Percentiles rank a stretch among this genome's conserved stretches.
Conservation (phyloP, 129 eudicot genomes). For the Deinandra increscens region DNA sequence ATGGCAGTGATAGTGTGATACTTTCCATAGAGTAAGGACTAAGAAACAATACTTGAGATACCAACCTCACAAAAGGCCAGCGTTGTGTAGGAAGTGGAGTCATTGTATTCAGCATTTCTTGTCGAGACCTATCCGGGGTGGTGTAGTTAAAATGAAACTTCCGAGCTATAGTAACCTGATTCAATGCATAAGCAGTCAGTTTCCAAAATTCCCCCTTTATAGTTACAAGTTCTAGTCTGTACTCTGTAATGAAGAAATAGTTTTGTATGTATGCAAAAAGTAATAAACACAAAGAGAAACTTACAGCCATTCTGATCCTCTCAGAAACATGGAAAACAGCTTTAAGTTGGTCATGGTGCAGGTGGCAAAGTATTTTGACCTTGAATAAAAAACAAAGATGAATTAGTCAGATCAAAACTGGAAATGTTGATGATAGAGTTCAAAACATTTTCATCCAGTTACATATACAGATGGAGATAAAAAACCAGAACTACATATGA, state of each 20-base stretch:
- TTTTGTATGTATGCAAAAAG: slow-evolving; percentile 7
- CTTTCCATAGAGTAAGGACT: neutral
- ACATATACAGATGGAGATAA: neutral
- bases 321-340: slow-evolving; percentile 92
- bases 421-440: neutral
- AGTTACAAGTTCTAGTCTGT: neutral
- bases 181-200: slow-evolving; percentile 21
- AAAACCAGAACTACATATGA: neutral
- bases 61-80: slow-evolving; percentile 83
- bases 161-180: slow-evolving; percentile 67
- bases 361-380: slow-evolving; percentile 76
- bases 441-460: neutral
- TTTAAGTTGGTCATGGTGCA: slow-evolving; percentile 77
- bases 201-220: neutral
- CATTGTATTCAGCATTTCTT: slow-evolving; percentile 72
- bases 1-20: neutral
- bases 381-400: slow-evolving; percentile 19
- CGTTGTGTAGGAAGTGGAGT: slow-evolving; percentile 75
- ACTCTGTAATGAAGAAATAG: neutral
- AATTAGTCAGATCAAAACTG: neutral
- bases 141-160: slow-evolving; percentile 75
- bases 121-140: slow-evolving; percentile 84
- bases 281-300: slow-evolving; percentile 28
- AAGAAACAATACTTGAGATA: slow-evolving; percentile 2
- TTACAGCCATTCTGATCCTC: slow-evolving; percentile 75